phyloP scores from a whole-genome alignment of 1,284 basidiomycete species.

The Takashimella tepidaria region DNA sequence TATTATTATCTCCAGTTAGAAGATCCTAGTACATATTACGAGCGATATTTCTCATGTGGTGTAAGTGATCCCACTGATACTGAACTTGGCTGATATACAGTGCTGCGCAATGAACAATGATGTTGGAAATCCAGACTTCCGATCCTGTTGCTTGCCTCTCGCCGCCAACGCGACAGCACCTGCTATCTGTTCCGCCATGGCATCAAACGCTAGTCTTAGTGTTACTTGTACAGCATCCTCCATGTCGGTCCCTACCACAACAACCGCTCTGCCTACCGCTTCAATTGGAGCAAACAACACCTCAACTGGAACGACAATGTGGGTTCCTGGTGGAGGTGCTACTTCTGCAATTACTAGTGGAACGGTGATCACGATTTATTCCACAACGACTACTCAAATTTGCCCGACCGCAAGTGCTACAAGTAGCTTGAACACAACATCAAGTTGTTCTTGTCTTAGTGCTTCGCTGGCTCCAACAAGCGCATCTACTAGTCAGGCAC shows the following conservation, averaged over 20 bases:
- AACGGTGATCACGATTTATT: not conserved
- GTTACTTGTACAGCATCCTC: not conserved
- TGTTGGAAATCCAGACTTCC: not conserved
- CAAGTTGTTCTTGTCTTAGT: not conserved
- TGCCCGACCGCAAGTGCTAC: not conserved
- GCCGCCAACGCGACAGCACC: not conserved
- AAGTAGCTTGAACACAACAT: not conserved
- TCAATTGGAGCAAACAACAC: not conserved
- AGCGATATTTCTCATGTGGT: not conserved
- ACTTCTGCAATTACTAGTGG: not conserved
- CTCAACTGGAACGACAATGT: not conserved
- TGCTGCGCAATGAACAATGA: not conserved
- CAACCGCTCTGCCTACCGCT: not conserved
- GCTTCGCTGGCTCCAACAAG: not conserved
- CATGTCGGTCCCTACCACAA: not conserved
- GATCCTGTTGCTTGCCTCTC: not conserved
- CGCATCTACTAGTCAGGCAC: not conserved
- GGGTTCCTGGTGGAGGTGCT: not conserved
- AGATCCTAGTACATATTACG: not conserved
- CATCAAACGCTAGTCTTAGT: not conserved
- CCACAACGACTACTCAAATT: not conserved
- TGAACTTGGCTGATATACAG: not conserved
- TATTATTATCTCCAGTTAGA: not conserved
- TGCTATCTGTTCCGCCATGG: not conserved
- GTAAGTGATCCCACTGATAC: not conserved